Evolutionary conservation across 164 flowering plant species (phyloP).

Genomic region (Umbellularia californica): DNA sequence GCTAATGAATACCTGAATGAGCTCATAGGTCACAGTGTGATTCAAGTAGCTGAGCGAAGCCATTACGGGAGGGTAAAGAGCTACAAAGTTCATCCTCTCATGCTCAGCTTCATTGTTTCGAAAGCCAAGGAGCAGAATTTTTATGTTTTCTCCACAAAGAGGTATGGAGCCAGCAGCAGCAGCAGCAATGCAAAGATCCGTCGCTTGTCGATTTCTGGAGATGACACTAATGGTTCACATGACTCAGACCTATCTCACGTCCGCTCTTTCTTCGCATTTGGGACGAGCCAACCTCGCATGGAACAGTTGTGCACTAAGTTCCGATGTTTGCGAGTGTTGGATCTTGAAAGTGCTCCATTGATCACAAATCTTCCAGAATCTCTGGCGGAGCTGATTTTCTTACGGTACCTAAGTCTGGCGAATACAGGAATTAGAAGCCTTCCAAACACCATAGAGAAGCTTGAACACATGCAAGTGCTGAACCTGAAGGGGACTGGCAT

Average conservation of each 20-base stretch:
- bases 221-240: neutral
- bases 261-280: constrained; percentile 4
- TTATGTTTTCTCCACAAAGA: neutral
- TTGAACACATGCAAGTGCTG: constrained; percentile 1
- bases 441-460: constrained; percentile 7
- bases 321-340: constrained; percentile 4
- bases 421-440: constrained; percentile 4
- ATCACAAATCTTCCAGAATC: constrained; percentile 4
- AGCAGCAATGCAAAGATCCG: neutral
- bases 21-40: constrained; percentile 36
- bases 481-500: constrained; percentile 3
- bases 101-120: neutral
- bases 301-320: neutral
- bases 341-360: neutral
- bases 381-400: neutral
- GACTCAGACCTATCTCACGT: neutral
- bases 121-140: constrained; percentile 1
- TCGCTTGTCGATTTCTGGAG: neutral
- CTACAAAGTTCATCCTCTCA: constrained; percentile 39
- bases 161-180: too few relatives aligned
- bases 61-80: constrained; percentile 26
- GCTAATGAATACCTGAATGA: constrained; percentile 40
- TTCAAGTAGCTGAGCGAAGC: constrained; percentile 37
- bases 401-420: constrained; percentile 10
- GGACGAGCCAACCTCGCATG: neutral